Evolutionary conservation across 306 rosid genomes (phyloP), one percentile per base, ranked within the genome.

Genomic region (Glycyrrhiza uralensis): DNA sequence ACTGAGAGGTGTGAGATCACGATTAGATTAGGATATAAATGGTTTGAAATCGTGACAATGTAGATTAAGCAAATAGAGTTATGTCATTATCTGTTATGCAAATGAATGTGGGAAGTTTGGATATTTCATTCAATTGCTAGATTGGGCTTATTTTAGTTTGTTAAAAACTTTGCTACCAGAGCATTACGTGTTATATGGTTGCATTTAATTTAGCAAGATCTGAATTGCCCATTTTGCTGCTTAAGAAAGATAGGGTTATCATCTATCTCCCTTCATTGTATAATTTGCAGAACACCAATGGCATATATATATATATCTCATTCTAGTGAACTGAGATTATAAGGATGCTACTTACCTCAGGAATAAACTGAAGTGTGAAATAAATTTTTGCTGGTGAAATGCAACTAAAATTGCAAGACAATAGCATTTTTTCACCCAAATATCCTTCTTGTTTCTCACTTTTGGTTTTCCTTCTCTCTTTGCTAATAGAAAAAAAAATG

Each of bases 21-120:
- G 11, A 11, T 20, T 35, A 15, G 38, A 12, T 41, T 32, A n/a
- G 10, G 24, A 22, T 41, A 24, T 42, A 42, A 59, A 32, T 71
- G 42, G 52, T 44, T 73, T 35, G 18, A 44, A 20, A 18, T 61
- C 6, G n/a, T 47, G 32, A 32, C 32, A 29, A 32, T 57, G 54
- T 11, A 50, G 45, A n/a, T 30, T 71, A 55, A 42, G 62, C 60
- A 52, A 78, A 24, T 19, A 22, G 23, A 63, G 61, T 45, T 23
- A 33, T 55, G 62, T 42, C 64, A 54, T 42, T 38, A 29, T 61
- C 58, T 14, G 5, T 71, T 63, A 54, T 33, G 35, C 60, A 22
- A 52, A 41, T 52, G 35, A 12, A 69, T 38, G 65, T 57, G 14
- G 28, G 28, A 20, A 19, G 75, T 24, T 12, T 46, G 66, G 47